These are phyloP conservation scores for Suillus luteus DNA, from an alignment of 768 basidiomycete genomes.

Conservation along the genomic window DNA sequence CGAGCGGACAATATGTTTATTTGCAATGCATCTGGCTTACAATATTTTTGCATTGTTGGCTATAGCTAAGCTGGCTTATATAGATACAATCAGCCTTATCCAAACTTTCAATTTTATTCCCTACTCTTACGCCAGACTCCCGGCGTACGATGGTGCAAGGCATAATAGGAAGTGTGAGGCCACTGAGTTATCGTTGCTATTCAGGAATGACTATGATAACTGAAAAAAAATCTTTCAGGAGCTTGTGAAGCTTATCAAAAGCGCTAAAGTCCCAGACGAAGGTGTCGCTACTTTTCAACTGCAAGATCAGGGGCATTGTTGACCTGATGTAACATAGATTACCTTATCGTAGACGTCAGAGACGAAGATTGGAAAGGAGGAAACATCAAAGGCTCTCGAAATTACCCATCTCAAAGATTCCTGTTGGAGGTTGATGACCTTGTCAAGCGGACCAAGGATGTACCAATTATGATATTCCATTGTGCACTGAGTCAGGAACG, in stretches of 20 bases:
- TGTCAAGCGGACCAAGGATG: slow-evolving; percentile 58
- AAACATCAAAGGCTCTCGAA: slow-evolving; percentile 67
- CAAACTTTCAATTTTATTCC: background rate
- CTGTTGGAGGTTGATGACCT: slow-evolving; percentile 56
- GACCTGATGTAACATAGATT: slow-evolving; percentile 44
- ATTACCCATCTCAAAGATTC: slow-evolving; percentile 66
- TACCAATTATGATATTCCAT: slow-evolving; percentile 74
- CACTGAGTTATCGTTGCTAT: background rate
- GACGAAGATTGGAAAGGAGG: slow-evolving; percentile 81
- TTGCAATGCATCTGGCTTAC: background rate
- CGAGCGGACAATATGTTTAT: background rate
- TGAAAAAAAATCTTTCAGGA: slow-evolving; percentile 45
- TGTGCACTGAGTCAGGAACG: slow-evolving; percentile 76
- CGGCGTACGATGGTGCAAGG: slow-evolving; percentile 7
- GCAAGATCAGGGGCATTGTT: background rate
- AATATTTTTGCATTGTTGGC: background rate
- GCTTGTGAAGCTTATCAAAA: slow-evolving; percentile 69
- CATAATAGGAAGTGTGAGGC: slow-evolving; percentile 6
- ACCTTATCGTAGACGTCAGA: slow-evolving; percentile 81
- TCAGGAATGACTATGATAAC: background rate
- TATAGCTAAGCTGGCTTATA: background rate
- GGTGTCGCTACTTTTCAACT: slow-evolving; percentile 18
- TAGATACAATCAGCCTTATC: background rate
- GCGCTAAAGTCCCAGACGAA: slow-evolving; percentile 54
- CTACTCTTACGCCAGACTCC: background rate